phyloP scores from a whole-genome alignment of 225 moss, liverwort and hornwort genomes.

The Sphagnum contortum region DNA sequence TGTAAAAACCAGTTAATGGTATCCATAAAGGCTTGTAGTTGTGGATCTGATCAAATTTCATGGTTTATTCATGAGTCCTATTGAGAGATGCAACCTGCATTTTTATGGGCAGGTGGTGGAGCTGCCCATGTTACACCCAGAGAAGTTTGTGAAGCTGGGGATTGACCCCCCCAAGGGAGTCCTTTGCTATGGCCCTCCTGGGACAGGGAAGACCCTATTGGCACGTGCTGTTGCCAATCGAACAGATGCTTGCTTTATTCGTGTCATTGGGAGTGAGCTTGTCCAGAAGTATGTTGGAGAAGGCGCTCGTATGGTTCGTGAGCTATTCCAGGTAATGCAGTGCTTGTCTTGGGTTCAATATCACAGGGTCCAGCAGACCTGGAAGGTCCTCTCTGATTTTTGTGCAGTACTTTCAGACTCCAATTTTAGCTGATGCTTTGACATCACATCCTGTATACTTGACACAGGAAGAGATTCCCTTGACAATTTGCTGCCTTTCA shows the following conservation, averaged over 20 bases:
- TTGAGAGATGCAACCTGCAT: background rate
- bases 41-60: too few relatives aligned
- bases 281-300: conserved; percentile 59
- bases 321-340: conserved; percentile 38
- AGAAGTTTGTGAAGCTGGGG: conserved; percentile 56
- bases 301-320: conserved; percentile 55
- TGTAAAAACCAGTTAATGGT: background rate
- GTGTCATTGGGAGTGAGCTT: conserved; percentile 53
- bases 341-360: too few relatives aligned
- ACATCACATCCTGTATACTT: too few relatives aligned
- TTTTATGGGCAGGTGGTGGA: conserved; percentile 29
- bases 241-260: conserved; percentile 55
- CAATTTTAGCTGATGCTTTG: too few relatives aligned
- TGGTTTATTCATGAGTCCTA: background rate
- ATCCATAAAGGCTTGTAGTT: background rate
- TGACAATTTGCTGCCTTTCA: background rate
- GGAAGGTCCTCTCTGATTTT: too few relatives aligned
- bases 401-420: too few relatives aligned
- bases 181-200: conserved; percentile 51
- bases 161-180: conserved; percentile 59
- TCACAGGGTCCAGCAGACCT: too few relatives aligned
- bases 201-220: conserved; percentile 49
- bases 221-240: conserved; percentile 56
- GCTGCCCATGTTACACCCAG: conserved; percentile 47
- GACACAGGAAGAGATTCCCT: too few relatives aligned